phyloP scores from a whole-genome alignment of 202 grass and related monocot species.

The Dendrocalamus latiflorus region DNA sequence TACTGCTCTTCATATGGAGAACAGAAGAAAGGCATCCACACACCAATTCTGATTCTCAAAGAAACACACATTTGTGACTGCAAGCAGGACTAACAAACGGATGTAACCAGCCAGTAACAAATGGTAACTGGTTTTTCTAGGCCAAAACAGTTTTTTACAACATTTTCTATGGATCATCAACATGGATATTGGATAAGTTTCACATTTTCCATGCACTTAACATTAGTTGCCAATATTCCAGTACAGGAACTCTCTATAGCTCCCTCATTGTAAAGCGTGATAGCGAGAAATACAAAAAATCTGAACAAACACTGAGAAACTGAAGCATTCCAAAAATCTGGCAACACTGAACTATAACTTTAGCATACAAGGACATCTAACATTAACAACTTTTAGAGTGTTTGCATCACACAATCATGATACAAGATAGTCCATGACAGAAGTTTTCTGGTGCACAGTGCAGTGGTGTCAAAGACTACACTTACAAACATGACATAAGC shows the following conservation, averaged over 20 bases:
- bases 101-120: background rate
- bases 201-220: background rate
- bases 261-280: background rate
- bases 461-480: background rate
- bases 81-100: background rate
- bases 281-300: background rate
- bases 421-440: background rate
- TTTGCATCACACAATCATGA: background rate
- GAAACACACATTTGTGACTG: background rate
- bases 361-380: background rate
- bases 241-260: background rate
- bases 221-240: background rate
- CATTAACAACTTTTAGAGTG: background rate
- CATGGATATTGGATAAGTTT: background rate
- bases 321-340: background rate
- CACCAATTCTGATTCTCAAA: background rate
- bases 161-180: background rate
- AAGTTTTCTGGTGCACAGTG: background rate
- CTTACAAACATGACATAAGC: conserved; percentile 20
- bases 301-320: background rate
- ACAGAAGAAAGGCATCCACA: conserved; percentile 16
- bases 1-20: background rate
- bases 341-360: background rate
- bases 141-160: background rate
- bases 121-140: background rate